Conservation (phyloP, 257 asterid species). For the Rehmannia glutinosa region DNA sequence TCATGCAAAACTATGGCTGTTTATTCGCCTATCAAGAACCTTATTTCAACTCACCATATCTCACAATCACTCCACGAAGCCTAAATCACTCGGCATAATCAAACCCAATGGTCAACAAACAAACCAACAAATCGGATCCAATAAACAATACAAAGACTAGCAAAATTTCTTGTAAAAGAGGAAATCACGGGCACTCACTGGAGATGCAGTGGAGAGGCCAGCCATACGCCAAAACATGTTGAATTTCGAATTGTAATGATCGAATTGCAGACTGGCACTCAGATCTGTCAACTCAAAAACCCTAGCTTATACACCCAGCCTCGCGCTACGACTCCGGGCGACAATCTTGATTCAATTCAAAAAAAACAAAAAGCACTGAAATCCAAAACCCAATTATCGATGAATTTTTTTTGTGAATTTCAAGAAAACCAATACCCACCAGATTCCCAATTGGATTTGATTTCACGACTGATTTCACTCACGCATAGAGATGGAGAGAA, state of each 20-base stretch:
- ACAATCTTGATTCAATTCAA: constrained; percentile 33
- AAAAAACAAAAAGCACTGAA: constrained; percentile 25
- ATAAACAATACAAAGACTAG: neutral
- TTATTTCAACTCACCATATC: constrained; percentile 13
- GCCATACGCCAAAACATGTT: constrained; percentile 91
- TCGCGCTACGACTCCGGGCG: constrained; percentile 16
- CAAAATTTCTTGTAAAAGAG: neutral
- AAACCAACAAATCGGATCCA: constrained; percentile 28
- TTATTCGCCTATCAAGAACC: neutral
- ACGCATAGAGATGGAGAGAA: constrained; percentile 2
- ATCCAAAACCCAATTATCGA: constrained; percentile 19
- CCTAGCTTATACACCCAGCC: constrained; percentile 31
- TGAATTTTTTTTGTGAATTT: constrained; percentile 1
- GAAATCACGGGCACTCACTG: constrained; percentile 39
- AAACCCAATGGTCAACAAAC: constrained; percentile 21
- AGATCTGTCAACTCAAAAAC: constrained; percentile 45
- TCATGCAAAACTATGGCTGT: neutral
- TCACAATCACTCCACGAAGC: constrained; percentile 17
- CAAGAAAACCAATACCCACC: constrained; percentile 3
- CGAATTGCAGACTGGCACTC: constrained; percentile 21
- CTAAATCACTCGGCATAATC: constrained; percentile 17
- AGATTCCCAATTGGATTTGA: constrained; percentile 22
- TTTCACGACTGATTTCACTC: constrained; percentile 20
- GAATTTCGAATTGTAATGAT: constrained; percentile 23
- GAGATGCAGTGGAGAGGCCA: constrained; percentile 78